Percentiles rank a stretch among this genome's conserved stretches.
Evolutionary conservation across 805 yeast species (phyloP).

Genomic region (Metschnikowia aberdeeniae): DNA sequence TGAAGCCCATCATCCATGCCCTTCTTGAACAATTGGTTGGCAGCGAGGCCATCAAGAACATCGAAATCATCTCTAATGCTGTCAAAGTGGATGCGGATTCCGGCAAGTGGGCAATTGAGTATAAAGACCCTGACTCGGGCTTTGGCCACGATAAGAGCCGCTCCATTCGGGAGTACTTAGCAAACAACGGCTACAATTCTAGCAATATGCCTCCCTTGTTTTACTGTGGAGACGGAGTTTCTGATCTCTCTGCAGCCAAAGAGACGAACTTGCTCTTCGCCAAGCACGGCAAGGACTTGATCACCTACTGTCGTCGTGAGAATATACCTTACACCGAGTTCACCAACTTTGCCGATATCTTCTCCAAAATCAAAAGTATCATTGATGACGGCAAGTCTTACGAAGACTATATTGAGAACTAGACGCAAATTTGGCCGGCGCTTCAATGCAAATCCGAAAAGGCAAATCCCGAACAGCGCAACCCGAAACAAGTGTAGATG

Average conservation of each 20-base stretch:
- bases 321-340: conserved; percentile 83
- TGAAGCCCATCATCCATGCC: conserved; percentile 86
- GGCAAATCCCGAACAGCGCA: too few species aligned
- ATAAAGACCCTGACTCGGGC: conserved; percentile 71
- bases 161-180: conserved; percentile 57
- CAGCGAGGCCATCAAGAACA: conserved; percentile 61
- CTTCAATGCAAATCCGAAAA: not conserved
- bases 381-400: conserved; percentile 27
- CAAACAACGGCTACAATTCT: conserved; percentile 25
- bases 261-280: conserved; percentile 94
- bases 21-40: conserved; percentile 74
- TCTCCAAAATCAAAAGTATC: conserved; percentile 53
- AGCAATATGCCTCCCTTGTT: conserved; percentile 57
- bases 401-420: conserved; percentile 18
- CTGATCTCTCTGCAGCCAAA: conserved; percentile 91
- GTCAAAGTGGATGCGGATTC: conserved; percentile 51
- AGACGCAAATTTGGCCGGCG: not conserved
- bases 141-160: conserved; percentile 95
- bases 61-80: conserved; percentile 80
- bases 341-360: conserved; percentile 70
- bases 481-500: not conserved
- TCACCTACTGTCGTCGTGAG: conserved; percentile 77
- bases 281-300: conserved; percentile 84
- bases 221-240: conserved; percentile 97
- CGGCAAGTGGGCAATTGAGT: conserved; percentile 77